Conservation (phyloP, 2,329 filamentous ascomycete genomes). For the Apiospora arundinis region DNA sequence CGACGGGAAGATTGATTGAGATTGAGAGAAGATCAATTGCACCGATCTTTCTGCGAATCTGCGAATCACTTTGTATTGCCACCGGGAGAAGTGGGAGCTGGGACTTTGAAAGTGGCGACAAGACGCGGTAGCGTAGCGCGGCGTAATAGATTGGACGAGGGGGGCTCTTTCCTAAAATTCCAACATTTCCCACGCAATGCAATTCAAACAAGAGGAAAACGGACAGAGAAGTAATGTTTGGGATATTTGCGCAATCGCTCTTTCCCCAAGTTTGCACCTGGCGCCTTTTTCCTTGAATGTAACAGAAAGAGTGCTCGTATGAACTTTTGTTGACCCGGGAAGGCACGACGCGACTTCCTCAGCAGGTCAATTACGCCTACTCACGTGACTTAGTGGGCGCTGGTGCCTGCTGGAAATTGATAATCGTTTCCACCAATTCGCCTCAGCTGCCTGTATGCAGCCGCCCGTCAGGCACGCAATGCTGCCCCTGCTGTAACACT, state of each 20-base stretch:
- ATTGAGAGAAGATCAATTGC: neutral
- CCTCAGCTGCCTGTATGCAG: neutral
- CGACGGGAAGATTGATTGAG: neutral
- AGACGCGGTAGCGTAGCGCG: conserved; percentile 18
- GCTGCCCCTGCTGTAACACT: neutral
- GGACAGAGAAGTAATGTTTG: neutral
- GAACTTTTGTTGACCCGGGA: conserved; percentile 8
- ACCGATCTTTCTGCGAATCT: neutral
- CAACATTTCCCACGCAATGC: neutral
- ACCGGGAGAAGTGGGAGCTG: neutral
- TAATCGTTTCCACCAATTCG: neutral
- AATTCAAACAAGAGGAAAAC: neutral
- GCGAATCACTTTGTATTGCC: neutral
- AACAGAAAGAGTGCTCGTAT: too few relatives aligned
- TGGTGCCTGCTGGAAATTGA: neutral
- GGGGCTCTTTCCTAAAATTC: neutral
- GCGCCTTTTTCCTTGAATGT: too few relatives aligned
- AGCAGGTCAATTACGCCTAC: conserved; percentile 3
- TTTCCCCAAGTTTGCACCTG: neutral
- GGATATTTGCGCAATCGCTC: neutral
- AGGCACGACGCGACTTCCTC: conserved; percentile 12
- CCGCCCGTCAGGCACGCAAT: neutral
- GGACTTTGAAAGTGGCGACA: conserved; percentile 8
- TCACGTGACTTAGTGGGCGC: conserved; percentile 14
- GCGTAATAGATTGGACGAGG: conserved; percentile 14